These are phyloP conservation scores for Scleroderma citrinum DNA, from an alignment of 768 basidiomycete genomes.

Conservation along the genomic window DNA sequence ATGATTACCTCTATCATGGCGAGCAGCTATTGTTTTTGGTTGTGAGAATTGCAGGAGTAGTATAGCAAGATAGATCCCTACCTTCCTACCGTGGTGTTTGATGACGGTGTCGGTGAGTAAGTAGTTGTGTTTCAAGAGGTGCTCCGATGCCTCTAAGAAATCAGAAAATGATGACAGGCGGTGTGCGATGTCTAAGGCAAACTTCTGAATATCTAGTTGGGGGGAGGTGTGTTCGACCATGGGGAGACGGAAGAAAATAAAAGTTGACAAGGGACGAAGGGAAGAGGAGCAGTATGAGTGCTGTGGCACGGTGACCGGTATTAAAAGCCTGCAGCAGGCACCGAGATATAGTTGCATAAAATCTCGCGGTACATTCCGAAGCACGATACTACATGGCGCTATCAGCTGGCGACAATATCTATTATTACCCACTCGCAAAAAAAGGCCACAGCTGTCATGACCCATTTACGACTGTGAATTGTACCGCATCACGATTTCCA, in stretches of 20 bases:
- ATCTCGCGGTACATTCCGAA: slow-evolving; percentile 30
- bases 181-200: slow-evolving; percentile 23
- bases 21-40: slow-evolving; percentile 35
- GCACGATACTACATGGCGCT: slow-evolving; percentile 1
- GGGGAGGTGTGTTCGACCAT: slow-evolving; percentile 8
- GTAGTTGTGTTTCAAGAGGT: slow-evolving; percentile 16
- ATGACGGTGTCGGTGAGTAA: slow-evolving; percentile 16
- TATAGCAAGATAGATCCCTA: background rate
- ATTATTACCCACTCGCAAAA: background rate
- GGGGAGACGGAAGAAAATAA: slow-evolving; percentile 6
- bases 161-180: slow-evolving; percentile 25
- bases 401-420: background rate
- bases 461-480: background rate
- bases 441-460: background rate
- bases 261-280: slow-evolving; percentile 5
- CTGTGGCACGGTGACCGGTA: slow-evolving; percentile 20
- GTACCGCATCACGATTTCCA: background rate
- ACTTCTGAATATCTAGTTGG: slow-evolving; percentile 16
- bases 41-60: slow-evolving; percentile 3
- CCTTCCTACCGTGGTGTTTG: slow-evolving; percentile 24
- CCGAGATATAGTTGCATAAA: slow-evolving; percentile 17
- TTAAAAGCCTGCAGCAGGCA: slow-evolving; percentile 12
- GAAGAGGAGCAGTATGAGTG: slow-evolving; percentile 20
- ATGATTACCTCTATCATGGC: slow-evolving; percentile 45
- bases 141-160: slow-evolving; percentile 26